Conservation (phyloP, 2,329 filamentous ascomycete genomes). For the Cladosporium sp. region DNA sequence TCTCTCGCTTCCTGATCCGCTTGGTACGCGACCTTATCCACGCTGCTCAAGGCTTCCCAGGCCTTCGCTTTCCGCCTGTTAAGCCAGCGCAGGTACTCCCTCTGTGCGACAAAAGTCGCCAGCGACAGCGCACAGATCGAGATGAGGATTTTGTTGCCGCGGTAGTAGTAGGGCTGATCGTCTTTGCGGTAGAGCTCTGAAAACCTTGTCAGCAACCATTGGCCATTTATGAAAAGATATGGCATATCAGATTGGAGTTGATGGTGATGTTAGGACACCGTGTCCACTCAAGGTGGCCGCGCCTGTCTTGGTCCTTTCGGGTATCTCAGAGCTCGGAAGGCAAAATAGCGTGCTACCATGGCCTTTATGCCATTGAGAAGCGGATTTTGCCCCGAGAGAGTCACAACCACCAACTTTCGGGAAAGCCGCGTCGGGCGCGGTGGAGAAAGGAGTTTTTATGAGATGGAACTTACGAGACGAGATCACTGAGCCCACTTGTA, state of each 20-base stretch:
- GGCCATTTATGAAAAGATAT: slow-evolving; percentile 45
- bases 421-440: slow-evolving; percentile 30
- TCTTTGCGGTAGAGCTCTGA: slow-evolving; percentile 27
- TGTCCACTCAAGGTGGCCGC: slow-evolving; percentile 12
- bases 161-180: slow-evolving; percentile 30
- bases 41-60: slow-evolving; percentile 45
- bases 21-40: slow-evolving; percentile 46
- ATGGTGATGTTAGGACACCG: not conserved
- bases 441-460: not conserved
- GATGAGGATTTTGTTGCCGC: slow-evolving; percentile 51
- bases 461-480: slow-evolving; percentile 3
- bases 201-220: slow-evolving; percentile 24
- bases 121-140: slow-evolving; percentile 40
- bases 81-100: slow-evolving; percentile 41
- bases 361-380: not conserved
- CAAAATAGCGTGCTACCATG: too few relatives aligned
- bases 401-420: slow-evolving; percentile 33
- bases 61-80: slow-evolving; percentile 34
- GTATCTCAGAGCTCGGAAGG: too few relatives aligned
- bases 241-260: not conserved
- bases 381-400: slow-evolving; percentile 29
- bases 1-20: slow-evolving; percentile 25
- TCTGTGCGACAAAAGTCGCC: slow-evolving; percentile 46
- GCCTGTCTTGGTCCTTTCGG: not conserved
- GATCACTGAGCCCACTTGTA: slow-evolving; percentile 8